Percentiles rank a stretch among this genome's conserved stretches.
These are phyloP conservation scores for Thielaviopsis musarum DNA, from an alignment of 2,329 filamentous ascomycete genomes.

Conservation along the genomic window DNA sequence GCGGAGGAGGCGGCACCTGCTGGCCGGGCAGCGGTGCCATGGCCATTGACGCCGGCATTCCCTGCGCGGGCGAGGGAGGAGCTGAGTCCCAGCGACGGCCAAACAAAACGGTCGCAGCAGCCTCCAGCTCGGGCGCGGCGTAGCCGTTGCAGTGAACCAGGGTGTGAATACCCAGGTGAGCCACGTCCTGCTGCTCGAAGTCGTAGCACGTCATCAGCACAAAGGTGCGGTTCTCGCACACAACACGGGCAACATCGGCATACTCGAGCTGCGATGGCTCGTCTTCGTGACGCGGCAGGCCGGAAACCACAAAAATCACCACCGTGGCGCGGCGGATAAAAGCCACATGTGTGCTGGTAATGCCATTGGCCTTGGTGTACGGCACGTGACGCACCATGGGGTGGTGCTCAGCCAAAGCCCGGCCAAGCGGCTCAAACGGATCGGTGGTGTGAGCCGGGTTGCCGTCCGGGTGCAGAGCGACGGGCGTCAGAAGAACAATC, in stretches of 20 bases:
- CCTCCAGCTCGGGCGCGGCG: slow-evolving; percentile 28
- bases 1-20: background rate
- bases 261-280: slow-evolving; percentile 35
- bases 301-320: slow-evolving; percentile 44
- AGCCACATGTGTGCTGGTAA: slow-evolving; percentile 44
- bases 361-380: slow-evolving; percentile 45
- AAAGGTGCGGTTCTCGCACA: slow-evolving; percentile 30
- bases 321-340: slow-evolving; percentile 44
- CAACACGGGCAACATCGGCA: slow-evolving; percentile 25
- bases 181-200: slow-evolving; percentile 22
- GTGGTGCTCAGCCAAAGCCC: slow-evolving; percentile 42
- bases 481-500: slow-evolving; percentile 46
- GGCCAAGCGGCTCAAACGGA: slow-evolving; percentile 57
- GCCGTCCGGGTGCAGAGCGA: slow-evolving; percentile 29
- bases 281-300: slow-evolving; percentile 24
- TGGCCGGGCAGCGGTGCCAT: slow-evolving; percentile 1
- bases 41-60: background rate
- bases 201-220: slow-evolving; percentile 36
- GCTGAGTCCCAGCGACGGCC: slow-evolving; percentile 18
- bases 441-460: slow-evolving; percentile 32
- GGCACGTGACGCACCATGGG: slow-evolving; percentile 52
- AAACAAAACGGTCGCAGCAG: slow-evolving; percentile 35
- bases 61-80: slow-evolving; percentile 4
- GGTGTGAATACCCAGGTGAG: slow-evolving; percentile 31
- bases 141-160: slow-evolving; percentile 34